Base-by-base conservation (phyloP, 257 asterid species). In the Euphrasia confusa region DNA sequence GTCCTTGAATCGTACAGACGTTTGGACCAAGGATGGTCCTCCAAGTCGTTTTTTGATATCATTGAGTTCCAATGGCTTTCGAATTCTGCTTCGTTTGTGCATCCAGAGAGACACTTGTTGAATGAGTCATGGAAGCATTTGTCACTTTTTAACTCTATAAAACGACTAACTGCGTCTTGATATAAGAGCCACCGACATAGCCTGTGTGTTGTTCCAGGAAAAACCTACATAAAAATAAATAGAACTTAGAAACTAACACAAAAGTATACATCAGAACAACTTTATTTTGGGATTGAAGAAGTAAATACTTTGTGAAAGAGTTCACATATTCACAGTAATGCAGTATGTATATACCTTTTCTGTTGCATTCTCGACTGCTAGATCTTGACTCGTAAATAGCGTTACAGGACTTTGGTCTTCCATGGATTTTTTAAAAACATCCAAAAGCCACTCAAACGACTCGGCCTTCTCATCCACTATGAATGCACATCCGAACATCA, bases 401-500 rank as follows among this genome's bases (percentile, higher is more conserved):
- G 52, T 50, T 11, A 14, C 40, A 5, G 53, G 60, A 6, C 37
- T 14, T 35, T 33, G 12, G 26, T 4, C 37, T 2, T 12, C 49
- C 68, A 64, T 52, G 13, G 52, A 64, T 33, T 52, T 18, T 12
- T 35, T 64, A 44, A 64, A 64, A 18, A 52, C 21, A 0, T 32
- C 48, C 24, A 50, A 35, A 4, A 52, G 27, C 61, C 68, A 64
- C 37, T 17, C 49, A 35, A 64, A 50, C 1, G 68, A 50, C 8
- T 64, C 60, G 2, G 14, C n/a, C 4, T 12, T 50, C 48, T 64
- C 68, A 52, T 64, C 27, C 6, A 24, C 35, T n/a, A 64, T n/a
- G 32, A 64, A 50, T 0, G 53, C 47, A 18, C 68, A 64, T 2
- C 24, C 68, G 8, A 50, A 64, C 60, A 64, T 64, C 9, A 52